A percentile compares a stretch with the other conserved stretches of the same genome.
Conservation (phyloP, 768 basidiomycete genomes). For the Grammothele lineata region DNA sequence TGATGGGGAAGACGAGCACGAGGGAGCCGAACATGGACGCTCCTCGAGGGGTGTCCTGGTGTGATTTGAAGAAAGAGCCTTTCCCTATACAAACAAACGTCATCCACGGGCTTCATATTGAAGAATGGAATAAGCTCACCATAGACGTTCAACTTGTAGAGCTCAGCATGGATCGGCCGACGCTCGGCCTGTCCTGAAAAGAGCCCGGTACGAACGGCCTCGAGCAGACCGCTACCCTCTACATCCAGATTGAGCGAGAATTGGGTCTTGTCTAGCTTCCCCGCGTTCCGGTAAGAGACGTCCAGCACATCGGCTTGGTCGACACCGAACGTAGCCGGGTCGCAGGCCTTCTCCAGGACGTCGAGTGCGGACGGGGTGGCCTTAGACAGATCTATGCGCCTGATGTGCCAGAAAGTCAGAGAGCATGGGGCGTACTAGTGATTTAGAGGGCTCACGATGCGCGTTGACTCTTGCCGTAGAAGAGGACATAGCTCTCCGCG, state of each 20-base stretch:
- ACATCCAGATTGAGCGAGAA: conserved; percentile 15
- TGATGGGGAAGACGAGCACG: conserved; percentile 44
- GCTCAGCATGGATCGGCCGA: conserved; percentile 14
- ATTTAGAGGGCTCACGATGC: neutral
- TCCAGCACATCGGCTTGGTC: conserved; percentile 36
- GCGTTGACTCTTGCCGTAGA: neutral
- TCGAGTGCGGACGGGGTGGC: conserved; percentile 14
- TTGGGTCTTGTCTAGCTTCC: conserved; percentile 16
- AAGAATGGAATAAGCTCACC: conserved; percentile 10
- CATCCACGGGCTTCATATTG: neutral
- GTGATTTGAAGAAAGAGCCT: conserved; percentile 45
- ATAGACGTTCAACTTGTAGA: conserved; percentile 26
- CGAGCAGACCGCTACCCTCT: conserved; percentile 15
- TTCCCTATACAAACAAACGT: conserved; percentile 24
- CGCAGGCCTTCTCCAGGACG: conserved; percentile 31
- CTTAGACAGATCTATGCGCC: conserved; percentile 3
- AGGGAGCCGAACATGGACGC: conserved; percentile 47
- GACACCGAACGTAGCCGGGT: conserved; percentile 38
- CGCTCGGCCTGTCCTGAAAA: conserved; percentile 14
- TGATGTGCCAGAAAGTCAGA: too few species aligned
- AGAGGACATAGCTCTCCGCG: neutral
- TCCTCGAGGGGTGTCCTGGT: conserved; percentile 43
- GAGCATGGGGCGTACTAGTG: conserved; percentile 6
- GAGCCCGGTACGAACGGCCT: conserved; percentile 5
- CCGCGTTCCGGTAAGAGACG: conserved; percentile 39